These are phyloP conservation scores for Cutaneotrichosporon cavernicola DNA, from an alignment of 1,284 basidiomycete species.

Conservation along the genomic window DNA sequence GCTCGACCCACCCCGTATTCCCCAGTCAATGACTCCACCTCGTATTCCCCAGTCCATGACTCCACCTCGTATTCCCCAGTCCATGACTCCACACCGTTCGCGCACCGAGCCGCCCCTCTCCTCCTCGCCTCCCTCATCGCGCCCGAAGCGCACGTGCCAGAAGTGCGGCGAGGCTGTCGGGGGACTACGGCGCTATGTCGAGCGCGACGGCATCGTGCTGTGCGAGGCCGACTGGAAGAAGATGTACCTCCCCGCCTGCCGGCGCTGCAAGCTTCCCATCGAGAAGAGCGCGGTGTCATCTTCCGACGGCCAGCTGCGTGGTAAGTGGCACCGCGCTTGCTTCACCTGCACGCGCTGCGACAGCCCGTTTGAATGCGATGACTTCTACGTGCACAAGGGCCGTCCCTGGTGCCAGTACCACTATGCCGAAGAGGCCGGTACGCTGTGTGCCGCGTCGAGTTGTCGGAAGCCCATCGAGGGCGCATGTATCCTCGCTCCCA, in stretches of 20 bases:
- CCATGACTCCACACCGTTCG: background rate
- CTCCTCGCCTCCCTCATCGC: constrained; percentile 7
- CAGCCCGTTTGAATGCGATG: constrained; percentile 80
- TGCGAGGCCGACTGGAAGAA: constrained; percentile 90
- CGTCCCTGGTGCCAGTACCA: constrained; percentile 84
- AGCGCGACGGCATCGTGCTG: constrained; percentile 64
- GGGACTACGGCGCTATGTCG: constrained; percentile 71
- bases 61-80: constrained; percentile 12
- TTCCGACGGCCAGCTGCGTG: constrained; percentile 84
- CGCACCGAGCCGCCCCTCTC: background rate
- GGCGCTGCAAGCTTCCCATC: constrained; percentile 75
- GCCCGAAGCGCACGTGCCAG: constrained; percentile 56
- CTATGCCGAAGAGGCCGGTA: constrained; percentile 80
- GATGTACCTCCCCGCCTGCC: constrained; percentile 84
- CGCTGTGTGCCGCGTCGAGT: constrained; percentile 70
- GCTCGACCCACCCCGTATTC: constrained; percentile 17
- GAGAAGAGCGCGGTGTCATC: constrained; percentile 88
- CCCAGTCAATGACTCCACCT: background rate
- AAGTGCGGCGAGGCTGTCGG: constrained; percentile 68
- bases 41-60: background rate
- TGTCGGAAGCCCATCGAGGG: constrained; percentile 88
- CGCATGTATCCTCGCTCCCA: constrained; percentile 69
- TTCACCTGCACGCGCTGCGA: constrained; percentile 81
- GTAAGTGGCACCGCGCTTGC: constrained; percentile 84
- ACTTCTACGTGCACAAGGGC: constrained; percentile 82